Percentiles rank a stretch among this genome's conserved stretches.
Conservation (phyloP, 495 filamentous ascomycete genomes). For the Podospora conica region DNA sequence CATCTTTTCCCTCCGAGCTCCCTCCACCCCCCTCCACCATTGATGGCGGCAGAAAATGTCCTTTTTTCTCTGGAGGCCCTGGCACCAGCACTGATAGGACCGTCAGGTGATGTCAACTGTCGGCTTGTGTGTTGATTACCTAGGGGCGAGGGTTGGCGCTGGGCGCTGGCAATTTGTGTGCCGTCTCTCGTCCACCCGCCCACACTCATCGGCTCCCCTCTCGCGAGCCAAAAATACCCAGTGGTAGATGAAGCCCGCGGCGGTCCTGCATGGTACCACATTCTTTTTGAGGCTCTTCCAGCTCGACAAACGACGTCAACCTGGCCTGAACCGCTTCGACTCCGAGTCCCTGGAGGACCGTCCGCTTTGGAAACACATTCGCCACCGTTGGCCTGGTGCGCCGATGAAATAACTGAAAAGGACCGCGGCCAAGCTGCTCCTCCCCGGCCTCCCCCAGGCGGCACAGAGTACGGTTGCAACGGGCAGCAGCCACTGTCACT, state of each 20-base stretch:
- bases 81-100: neutral
- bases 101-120: neutral
- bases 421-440: neutral
- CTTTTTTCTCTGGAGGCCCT: neutral
- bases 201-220: neutral
- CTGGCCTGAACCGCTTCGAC: neutral
- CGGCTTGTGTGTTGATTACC: neutral
- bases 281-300: constrained; percentile 18
- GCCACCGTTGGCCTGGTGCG: neutral
- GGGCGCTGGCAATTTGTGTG: constrained; percentile 16
- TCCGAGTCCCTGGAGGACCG: neutral
- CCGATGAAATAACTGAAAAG: neutral
- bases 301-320: constrained; percentile 5
- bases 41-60: neutral
- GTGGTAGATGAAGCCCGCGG: constrained; percentile 14
- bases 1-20: neutral
- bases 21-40: neutral
- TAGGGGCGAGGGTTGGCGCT: neutral
- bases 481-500: constrained; percentile 5
- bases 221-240: constrained; percentile 21
- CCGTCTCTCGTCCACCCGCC: constrained; percentile 10
- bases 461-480: neutral
- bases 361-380: neutral
- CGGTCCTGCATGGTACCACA: constrained; percentile 10
- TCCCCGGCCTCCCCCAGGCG: neutral